phyloP scores from a whole-genome alignment of 768 basidiomycete genomes.

The Pisolithus sp. region DNA sequence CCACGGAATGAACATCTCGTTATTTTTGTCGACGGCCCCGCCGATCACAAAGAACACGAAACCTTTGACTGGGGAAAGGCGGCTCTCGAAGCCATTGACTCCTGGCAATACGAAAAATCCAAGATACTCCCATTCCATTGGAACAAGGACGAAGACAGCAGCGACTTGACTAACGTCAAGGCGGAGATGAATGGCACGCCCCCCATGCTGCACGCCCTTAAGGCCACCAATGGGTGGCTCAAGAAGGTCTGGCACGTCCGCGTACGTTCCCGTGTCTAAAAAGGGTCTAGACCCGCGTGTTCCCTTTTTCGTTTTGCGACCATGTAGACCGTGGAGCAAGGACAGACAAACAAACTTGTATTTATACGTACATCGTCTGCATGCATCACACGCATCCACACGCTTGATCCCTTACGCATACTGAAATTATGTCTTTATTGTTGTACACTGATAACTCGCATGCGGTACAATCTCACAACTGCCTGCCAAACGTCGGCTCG shows the following conservation, averaged over 20 bases:
- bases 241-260: slow-evolving; percentile 31
- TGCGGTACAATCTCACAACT: not conserved
- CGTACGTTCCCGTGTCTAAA: slow-evolving; percentile 18
- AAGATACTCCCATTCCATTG: slow-evolving; percentile 41
- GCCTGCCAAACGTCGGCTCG: slow-evolving; percentile 45
- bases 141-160: slow-evolving; percentile 36
- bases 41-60: slow-evolving; percentile 43
- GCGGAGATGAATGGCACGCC: slow-evolving; percentile 15
- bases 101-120: slow-evolving; percentile 43
- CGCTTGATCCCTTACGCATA: not conserved
- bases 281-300: not conserved
- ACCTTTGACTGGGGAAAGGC: slow-evolving; percentile 75
- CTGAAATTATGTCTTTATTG: not conserved
- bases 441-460: slow-evolving; percentile 1
- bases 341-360: slow-evolving; percentile 1
- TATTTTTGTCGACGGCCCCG: slow-evolving; percentile 70
- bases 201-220: slow-evolving; percentile 16
- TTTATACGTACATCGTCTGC: not conserved
- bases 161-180: slow-evolving; percentile 15
- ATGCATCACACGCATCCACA: slow-evolving; percentile 2
- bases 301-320: not conserved
- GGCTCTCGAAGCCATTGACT: slow-evolving; percentile 54
- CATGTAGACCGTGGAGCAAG: slow-evolving; percentile 10
- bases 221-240: slow-evolving; percentile 23
- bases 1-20: slow-evolving; percentile 55